Base-by-base conservation (phyloP, 805 yeast genomes). In the Schwanniomyces pseudopolymorphus region DNA sequence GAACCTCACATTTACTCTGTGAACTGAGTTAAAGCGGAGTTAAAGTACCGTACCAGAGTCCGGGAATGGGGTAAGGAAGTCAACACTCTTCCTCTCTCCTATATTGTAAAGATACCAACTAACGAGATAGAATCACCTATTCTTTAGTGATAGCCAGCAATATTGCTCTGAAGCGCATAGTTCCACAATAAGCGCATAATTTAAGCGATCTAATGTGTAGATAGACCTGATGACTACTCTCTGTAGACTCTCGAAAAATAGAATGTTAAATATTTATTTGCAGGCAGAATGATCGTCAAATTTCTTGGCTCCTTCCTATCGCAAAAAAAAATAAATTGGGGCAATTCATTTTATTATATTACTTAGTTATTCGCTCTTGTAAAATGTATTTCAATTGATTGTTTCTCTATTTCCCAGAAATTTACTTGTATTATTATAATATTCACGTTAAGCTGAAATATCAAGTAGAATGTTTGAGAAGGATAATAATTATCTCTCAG, bases 361-460 rank as follows among this genome's bases (percentile, higher is more conserved):
- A 31, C 11, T 7, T 31, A 31, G 17, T 4, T 31, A 31, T 31
- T 10, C 19, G 20, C 35, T 14, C 20, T 14, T 16, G 16, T 14
- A 16, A 31, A 7, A 10, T 14, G 9, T 14, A 2, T 31, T 16
- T 5, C 5, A 17, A 17, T 14, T 7, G 13, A 31, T 14, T 31
- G 19, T 31, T 31, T 31, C 13, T 14, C 8, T 14, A 22, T n/a
- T 31, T n/a, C n/a, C n/a, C n/a, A n/a, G n/a, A n/a, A n/a, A n/a
- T n/a, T n/a, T n/a, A n/a, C n/a, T 7, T 26, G 28, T 26, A 7
- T 26, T 37, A 11, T 37, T 26, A 20, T n/a, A 14, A 37, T 6
- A 21, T 37, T 37, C 10, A 19, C 7, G 7, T 10, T 35, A 44
- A 40, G n/a, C 33, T 13, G 53, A 49, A 28, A 43, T 49, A 26